These are phyloP conservation scores for Fimicolochytrium jonesii DNA, from an alignment of 192 early-diverging fungal species.

Conservation along the genomic window DNA sequence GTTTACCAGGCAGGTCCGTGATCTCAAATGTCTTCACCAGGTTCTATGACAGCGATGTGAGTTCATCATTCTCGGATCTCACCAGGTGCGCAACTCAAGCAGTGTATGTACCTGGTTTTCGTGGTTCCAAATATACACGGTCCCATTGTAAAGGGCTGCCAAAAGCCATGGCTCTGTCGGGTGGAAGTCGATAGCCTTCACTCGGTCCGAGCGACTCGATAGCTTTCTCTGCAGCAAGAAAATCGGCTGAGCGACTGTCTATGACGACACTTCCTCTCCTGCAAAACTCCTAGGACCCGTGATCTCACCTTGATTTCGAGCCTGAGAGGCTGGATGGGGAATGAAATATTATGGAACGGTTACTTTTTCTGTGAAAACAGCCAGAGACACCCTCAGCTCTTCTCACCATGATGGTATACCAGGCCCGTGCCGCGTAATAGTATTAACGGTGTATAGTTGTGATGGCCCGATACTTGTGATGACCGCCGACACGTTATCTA, in stretches of 20 bases:
- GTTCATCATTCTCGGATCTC: no score
- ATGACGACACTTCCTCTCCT: not conserved
- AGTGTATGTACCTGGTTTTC: constrained; percentile 80
- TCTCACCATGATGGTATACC: no score
- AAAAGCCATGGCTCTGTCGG: constrained; percentile 99
- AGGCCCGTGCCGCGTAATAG: no score
- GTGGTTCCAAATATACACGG: constrained; percentile 97
- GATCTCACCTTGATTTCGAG: constrained; percentile 44
- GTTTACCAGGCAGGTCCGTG: constrained; percentile 80
- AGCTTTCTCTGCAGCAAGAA: constrained; percentile 47
- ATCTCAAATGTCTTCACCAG: constrained; percentile 95
- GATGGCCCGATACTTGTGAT: no score
- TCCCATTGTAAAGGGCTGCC: constrained; percentile 92
- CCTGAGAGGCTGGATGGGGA: constrained; percentile 43
- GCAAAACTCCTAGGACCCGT: no score
- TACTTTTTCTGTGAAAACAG: no score
- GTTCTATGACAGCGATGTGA: constrained; percentile 9
- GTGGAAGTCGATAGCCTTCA: constrained; percentile 98
- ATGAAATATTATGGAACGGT: no score
- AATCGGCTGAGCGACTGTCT: not conserved
- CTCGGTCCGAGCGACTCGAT: constrained; percentile 76
- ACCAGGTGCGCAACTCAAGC: no score
- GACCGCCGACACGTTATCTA: no score
- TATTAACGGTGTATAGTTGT: no score
- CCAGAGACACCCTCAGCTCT: no score